A percentile compares a stretch with the other conserved stretches of the same genome.
phyloP scores from a whole-genome alignment of 176 grass and related monocot species.

The Rhipidocladum racemiflorum region DNA sequence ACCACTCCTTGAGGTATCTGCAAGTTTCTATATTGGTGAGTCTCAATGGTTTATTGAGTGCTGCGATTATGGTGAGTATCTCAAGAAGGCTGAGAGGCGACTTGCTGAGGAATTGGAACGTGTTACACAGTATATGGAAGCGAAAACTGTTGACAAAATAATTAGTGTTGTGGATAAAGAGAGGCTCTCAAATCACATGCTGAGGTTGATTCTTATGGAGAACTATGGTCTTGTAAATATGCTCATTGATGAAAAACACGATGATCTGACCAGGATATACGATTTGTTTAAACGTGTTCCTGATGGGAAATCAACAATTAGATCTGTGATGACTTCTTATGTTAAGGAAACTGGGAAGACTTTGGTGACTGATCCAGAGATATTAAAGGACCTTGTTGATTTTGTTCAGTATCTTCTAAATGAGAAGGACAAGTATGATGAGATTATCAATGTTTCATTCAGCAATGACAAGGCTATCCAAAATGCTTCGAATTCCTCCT shows the following conservation, averaged over 20 bases:
- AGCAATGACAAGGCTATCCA: slow-evolving; percentile 66
- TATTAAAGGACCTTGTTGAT: slow-evolving; percentile 19
- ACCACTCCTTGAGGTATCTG: slow-evolving; percentile 55
- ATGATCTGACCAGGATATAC: slow-evolving; percentile 17
- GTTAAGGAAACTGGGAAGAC: not conserved
- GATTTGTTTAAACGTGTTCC: slow-evolving; percentile 3
- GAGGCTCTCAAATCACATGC: slow-evolving; percentile 22
- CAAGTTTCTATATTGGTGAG: slow-evolving; percentile 56
- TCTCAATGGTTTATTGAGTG: slow-evolving; percentile 60
- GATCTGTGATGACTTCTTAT: slow-evolving; percentile 8
- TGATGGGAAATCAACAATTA: slow-evolving; percentile 26
- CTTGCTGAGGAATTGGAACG: slow-evolving; percentile 32
- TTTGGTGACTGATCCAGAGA: slow-evolving; percentile 15
- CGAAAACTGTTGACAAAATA: slow-evolving; percentile 19
- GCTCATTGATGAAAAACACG: slow-evolving; percentile 10
- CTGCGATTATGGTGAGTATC: slow-evolving; percentile 59
- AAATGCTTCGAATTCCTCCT: slow-evolving; percentile 54
- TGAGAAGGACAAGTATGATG: slow-evolving; percentile 60
- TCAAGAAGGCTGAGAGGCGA: slow-evolving; percentile 57
- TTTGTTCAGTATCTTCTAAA: slow-evolving; percentile 36
- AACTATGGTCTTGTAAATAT: slow-evolving; percentile 26
- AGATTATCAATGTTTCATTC: slow-evolving; percentile 52
- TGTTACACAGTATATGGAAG: slow-evolving; percentile 19
- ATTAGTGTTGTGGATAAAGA: slow-evolving; percentile 4
- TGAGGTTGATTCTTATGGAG: slow-evolving; percentile 16